These are phyloP conservation scores for Bipolaris bicolor DNA, from an alignment of 2,329 filamentous ascomycete species.

Conservation along the genomic window DNA sequence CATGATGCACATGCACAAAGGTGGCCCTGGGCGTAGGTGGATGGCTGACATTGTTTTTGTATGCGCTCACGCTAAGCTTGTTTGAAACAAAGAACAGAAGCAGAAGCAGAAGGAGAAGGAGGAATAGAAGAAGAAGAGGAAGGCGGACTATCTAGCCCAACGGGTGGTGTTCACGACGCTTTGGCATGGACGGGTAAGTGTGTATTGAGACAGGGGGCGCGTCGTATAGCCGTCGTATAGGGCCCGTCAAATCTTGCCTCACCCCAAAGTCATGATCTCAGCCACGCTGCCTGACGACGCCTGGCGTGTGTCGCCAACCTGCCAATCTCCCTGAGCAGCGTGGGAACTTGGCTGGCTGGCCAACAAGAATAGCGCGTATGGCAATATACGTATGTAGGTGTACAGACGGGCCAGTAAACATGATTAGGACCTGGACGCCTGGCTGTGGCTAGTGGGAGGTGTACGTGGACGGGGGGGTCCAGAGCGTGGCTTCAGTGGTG, in stretches of 20 bases:
- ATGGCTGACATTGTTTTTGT: slow-evolving; percentile 27
- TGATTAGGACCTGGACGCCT: neutral
- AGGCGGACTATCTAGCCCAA: neutral
- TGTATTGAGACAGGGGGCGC: neutral
- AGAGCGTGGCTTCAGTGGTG: neutral
- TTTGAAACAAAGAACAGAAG: slow-evolving; percentile 13
- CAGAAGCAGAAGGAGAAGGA: neutral
- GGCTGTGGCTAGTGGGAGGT: slow-evolving; percentile 10
- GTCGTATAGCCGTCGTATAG: slow-evolving; percentile 12
- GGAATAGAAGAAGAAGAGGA: neutral
- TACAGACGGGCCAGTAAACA: too few relatives aligned
- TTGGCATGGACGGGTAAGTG: neutral
- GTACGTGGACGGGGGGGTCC: slow-evolving; percentile 8
- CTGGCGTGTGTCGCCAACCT: slow-evolving; percentile 15
- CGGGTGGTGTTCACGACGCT: neutral
- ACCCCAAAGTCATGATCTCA: slow-evolving; percentile 29
- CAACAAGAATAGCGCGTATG: neutral
- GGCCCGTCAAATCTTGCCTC: slow-evolving; percentile 27
- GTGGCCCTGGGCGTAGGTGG: neutral
- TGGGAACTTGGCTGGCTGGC: slow-evolving; percentile 12
- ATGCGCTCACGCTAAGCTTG: slow-evolving; percentile 29
- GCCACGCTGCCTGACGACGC: slow-evolving; percentile 42
- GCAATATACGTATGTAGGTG: too few relatives aligned
- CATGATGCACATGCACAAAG: neutral
- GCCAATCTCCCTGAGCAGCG: slow-evolving; percentile 11